Evolutionary conservation across 2,329 filamentous ascomycete genomes (phyloP).

Genomic region (Sclerotinia minor): DNA sequence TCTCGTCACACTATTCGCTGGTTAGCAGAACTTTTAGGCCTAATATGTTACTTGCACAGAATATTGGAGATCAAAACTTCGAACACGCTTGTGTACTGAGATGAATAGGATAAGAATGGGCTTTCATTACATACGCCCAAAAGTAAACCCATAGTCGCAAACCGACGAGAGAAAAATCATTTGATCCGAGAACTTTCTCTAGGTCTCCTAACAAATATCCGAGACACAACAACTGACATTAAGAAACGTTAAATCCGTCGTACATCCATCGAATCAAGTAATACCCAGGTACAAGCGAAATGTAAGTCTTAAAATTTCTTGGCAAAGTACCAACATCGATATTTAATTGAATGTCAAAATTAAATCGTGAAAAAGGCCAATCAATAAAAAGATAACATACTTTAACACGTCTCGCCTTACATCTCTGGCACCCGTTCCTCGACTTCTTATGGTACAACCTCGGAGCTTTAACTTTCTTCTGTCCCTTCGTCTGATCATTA

Average conservation of each 20-base stretch:
- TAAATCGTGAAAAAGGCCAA: not conserved
- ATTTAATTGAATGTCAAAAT: not conserved
- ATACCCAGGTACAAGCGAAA: constrained; percentile 16
- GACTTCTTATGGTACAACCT: constrained; percentile 43
- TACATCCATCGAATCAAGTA: constrained; percentile 8
- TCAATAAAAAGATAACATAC: constrained; percentile 31
- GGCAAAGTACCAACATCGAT: constrained; percentile 5
- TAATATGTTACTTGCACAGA: not conserved
- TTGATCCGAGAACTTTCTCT: constrained; percentile 11
- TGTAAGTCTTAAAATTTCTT: not conserved
- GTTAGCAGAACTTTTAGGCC: not conserved
- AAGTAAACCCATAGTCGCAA: not conserved
- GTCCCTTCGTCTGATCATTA: not conserved
- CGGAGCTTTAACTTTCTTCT: constrained; percentile 26
- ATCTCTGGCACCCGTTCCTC: constrained; percentile 39
- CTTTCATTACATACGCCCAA: not conserved
- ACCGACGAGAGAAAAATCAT: not conserved
- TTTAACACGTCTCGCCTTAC: constrained; percentile 41
- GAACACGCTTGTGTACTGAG: not conserved
- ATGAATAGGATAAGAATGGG: not conserved
- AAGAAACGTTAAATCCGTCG: not conserved
- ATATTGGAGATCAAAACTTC: not conserved
- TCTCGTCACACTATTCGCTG: constrained; percentile 29
- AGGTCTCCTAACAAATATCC: not conserved
- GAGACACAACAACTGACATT: not conserved